These are phyloP conservation scores for Naganishia cerealis DNA, from an alignment of 1,284 basidiomycete genomes.

Conservation along the genomic window DNA sequence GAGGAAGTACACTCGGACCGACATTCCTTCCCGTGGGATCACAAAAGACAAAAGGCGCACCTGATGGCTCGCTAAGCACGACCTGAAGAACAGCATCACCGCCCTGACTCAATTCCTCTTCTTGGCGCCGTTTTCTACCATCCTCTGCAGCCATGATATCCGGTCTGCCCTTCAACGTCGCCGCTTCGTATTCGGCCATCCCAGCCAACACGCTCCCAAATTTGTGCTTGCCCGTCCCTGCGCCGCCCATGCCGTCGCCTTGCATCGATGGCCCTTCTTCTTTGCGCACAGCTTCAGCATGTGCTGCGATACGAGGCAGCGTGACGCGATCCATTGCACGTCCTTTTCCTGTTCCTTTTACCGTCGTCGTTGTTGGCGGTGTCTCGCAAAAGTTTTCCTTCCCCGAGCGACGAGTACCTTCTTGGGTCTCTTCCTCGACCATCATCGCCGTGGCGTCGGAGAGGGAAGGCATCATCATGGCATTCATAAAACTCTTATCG, in stretches of 20 bases:
- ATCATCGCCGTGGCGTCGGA: background rate
- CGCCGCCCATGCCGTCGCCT: background rate
- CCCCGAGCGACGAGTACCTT: background rate
- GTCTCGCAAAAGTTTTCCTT: too few relatives aligned
- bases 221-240: background rate
- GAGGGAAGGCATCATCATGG: background rate
- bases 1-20: too few relatives aligned
- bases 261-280: background rate
- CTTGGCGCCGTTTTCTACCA: background rate
- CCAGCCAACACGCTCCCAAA: constrained; percentile 21
- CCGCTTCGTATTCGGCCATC: constrained; percentile 19
- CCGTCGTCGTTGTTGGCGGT: background rate
- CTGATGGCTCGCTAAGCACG: constrained; percentile 4
- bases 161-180: background rate
- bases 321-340: background rate
- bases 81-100: background rate
- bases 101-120: background rate
- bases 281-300: background rate
- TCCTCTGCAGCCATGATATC: background rate
- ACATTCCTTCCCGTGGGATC: background rate
- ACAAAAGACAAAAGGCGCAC: background rate
- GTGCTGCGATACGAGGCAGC: background rate
- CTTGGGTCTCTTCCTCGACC: background rate
- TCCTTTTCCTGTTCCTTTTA: background rate
- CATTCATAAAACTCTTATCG: constrained; percentile 12